These are phyloP conservation scores for Myxozyma geophila DNA, from an alignment of 805 yeast genomes.

Conservation along the genomic window DNA sequence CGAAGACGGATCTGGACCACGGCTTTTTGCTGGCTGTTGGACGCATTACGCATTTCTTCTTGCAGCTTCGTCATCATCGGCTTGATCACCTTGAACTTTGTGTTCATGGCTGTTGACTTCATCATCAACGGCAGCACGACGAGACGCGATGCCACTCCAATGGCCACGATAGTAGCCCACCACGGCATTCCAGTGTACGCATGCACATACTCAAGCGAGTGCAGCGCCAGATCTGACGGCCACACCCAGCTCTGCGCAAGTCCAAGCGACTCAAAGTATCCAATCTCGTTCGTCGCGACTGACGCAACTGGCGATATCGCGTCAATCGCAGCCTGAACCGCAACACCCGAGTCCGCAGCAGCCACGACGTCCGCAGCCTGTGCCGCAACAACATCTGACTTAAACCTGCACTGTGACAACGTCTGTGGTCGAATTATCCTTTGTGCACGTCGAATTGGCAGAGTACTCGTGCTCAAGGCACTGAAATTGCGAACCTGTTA, in stretches of 20 bases:
- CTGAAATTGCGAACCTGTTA: not conserved
- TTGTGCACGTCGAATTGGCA: not conserved
- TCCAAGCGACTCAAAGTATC: constrained; percentile 86
- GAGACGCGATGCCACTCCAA: constrained; percentile 72
- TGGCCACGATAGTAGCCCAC: constrained; percentile 88
- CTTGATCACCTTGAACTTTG: constrained; percentile 73
- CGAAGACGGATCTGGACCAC: constrained; percentile 61
- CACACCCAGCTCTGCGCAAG: constrained; percentile 82
- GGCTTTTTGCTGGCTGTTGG: constrained; percentile 49
- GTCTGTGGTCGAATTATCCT: not conserved
- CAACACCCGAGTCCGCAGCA: not conserved
- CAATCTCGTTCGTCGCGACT: constrained; percentile 59
- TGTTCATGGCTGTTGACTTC: constrained; percentile 79
- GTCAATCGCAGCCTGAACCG: constrained; percentile 1
- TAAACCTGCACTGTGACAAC: constrained; percentile 3
- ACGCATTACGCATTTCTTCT: constrained; percentile 44
- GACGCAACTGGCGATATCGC: constrained; percentile 4
- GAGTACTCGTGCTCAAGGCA: not conserved
- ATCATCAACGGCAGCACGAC: constrained; percentile 79
- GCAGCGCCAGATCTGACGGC: constrained; percentile 84
- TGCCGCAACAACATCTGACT: constrained; percentile 2
- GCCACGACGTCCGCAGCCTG: constrained; percentile 1
- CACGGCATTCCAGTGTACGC: constrained; percentile 90
- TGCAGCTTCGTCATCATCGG: constrained; percentile 65
- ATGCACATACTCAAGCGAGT: constrained; percentile 76